Base-by-base conservation (phyloP, 257 asterid species). In the Solanum medicagineum region DNA sequence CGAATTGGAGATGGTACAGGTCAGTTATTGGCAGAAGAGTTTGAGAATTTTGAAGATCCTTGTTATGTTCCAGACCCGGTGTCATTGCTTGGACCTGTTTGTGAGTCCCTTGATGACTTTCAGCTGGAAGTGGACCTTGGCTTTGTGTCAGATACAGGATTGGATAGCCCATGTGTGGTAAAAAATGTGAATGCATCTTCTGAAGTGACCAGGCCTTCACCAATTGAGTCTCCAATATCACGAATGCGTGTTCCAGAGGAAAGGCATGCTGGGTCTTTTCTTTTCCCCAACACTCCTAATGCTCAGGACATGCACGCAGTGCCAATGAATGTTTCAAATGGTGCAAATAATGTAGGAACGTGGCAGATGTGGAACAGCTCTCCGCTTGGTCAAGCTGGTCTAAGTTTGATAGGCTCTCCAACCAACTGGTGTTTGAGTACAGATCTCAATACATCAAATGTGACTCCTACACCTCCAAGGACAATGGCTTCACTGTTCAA, bases 311-410 rank as follows among this genome's bases (percentile, higher is more conserved):
- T 83, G 80, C 77, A 7, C 19, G 84, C 74, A 77, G 79, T 60
- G 29, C 80, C 86, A 40, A 81, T 45, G 85, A 87, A 89, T 86
- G 91, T 86, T 75, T 86, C 88, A 26, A 90, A 84, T 70, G 86
- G 73, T 86, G 70, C 79, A 57, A 92, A 90, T 88, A 98, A 92
- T 77, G 80, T 85, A 80, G 93, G 94, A 87, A 87, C 93, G 14
- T 93, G 95, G 97, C 97, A 94, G 89, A 94, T 95, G 99, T 95
- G 99, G 99, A 94, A 90, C 88, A 95, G 95, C 86, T 86, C 95
- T 86, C 97, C 97, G 14, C 96, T 95, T 84, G 94, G 93, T 85
- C 97, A 91, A 89, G 97, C 91, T 89, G 93, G 94, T 89, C 92
- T 93, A 87, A 93, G 95, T 89, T 88, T 96, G 88, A 91, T 90